phyloP scores from a whole-genome alignment of 371 early-diverging fungal genomes.

The Zopfochytrium polystomum region DNA sequence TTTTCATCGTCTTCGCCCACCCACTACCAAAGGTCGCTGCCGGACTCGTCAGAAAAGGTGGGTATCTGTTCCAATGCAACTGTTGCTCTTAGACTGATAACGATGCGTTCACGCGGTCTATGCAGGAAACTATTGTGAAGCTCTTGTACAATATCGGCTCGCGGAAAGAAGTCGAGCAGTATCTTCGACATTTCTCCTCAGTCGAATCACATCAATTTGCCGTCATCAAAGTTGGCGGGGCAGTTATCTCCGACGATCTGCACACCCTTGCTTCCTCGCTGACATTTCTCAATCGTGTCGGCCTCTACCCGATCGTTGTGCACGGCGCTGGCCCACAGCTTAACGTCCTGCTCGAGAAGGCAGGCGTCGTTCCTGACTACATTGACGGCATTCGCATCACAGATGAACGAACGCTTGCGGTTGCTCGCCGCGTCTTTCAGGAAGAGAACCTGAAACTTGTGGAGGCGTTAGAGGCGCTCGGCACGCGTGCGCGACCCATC shows the following conservation, averaged over 20 bases:
- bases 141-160: conserved; percentile 98
- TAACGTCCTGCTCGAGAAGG: conserved; percentile 80
- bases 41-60: too few relatives aligned
- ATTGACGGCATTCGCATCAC: conserved; percentile 95
- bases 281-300: conserved; percentile 93
- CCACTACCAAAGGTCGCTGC: too few relatives aligned
- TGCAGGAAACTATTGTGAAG: too few relatives aligned
- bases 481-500: conserved; percentile 91
- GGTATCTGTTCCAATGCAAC: too few relatives aligned
- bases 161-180: conserved; percentile 95
- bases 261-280: conserved; percentile 90
- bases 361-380: conserved; percentile 87
- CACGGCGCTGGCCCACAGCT: conserved; percentile 97
- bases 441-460: conserved; percentile 92
- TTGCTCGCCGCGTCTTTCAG: conserved; percentile 85
- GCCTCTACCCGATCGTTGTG: conserved; percentile 94
- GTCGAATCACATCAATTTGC: conserved; percentile 98
- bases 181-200: conserved; percentile 89
- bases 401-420: conserved; percentile 82
- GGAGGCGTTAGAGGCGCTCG: conserved; percentile 90
- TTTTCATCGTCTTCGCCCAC: too few relatives aligned
- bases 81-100: too few relatives aligned
- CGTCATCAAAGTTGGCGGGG: conserved; percentile 97
- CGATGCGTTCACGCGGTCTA: too few relatives aligned
- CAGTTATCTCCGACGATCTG: conserved; percentile 90